These are phyloP conservation scores for Dalechampia spathulata DNA, from an alignment of 441 rosid genomes.

Conservation along the genomic window DNA sequence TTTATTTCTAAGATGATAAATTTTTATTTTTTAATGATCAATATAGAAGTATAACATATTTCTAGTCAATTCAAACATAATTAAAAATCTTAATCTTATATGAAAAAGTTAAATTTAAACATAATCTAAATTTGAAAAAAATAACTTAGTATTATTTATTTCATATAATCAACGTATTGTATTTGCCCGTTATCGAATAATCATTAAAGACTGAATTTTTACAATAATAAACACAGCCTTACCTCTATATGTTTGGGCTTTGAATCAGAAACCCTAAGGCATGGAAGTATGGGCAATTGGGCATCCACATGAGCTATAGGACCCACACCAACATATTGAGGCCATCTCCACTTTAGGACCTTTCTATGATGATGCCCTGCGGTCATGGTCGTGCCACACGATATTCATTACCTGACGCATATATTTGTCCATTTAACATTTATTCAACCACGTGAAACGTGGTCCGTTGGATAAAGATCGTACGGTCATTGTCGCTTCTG, in stretches of 20 bases:
- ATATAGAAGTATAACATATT: no score
- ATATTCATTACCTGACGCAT: background rate
- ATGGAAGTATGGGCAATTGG: constrained; percentile 30
- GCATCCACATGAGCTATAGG: constrained; percentile 24
- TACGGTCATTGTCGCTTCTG: constrained; percentile 8
- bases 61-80: no score
- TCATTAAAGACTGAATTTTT: no score
- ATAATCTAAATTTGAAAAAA: no score
- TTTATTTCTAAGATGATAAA: no score
- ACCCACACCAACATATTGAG: constrained; percentile 6
- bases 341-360: constrained; percentile 12
- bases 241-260: background rate
- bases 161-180: no score
- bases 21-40: no score
- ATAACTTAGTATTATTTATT: no score
- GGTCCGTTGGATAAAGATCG: constrained; percentile 22
- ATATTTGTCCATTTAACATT: constrained; percentile 1
- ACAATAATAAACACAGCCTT: constrained; percentile 19
- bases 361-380: constrained; percentile 10
- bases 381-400: constrained; percentile 5
- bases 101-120: no score
- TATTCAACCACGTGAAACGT: constrained; percentile 14
- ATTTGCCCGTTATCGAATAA: no score
- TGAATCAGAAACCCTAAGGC: no score
- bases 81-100: no score